Base-by-base conservation (phyloP, 2,329 filamentous ascomycete species). In the Fusarium buharicum region DNA sequence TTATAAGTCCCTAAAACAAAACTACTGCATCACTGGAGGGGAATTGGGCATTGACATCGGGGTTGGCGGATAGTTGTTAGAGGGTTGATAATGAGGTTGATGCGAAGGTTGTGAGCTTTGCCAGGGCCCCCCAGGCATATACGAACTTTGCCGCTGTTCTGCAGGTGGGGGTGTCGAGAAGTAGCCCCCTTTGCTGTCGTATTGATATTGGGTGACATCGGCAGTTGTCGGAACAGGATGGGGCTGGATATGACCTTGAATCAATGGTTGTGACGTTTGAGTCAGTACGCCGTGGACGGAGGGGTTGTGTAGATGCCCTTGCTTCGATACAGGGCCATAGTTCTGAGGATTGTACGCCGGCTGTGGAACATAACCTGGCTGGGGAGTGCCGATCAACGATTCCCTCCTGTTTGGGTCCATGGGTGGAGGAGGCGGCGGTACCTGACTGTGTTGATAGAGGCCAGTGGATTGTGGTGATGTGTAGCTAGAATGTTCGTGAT, bases 341-440 rank as follows among this genome's bases (percentile, higher is more conserved):
- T 66, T 37, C n/a, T 67, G 66, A 10, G 66, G 56, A 3, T 66
- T 51, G 10, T 63, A 59, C 0, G 50, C 24, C 1, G 40, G 46
- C 4, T 63, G 63, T 4, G 51, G 40, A 4, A 38, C 17, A 2
- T 17, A 48, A 2, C 46, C 0, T 8, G 50, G 36, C 6, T 63
- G 63, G 1, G 43, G 16, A 2, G 10, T 43, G 9, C 12, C 41
- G 5, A 53, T 6, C 3, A 41, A 13, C 0, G 66, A 67, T 4
- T 52, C 30, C n/a, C 56, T 41, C 39, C 52, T 61, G 6, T 24
- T 31, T 1, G 40, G 8, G 0, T 65, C 37, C 6, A 18, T 17
- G 0, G 45, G 20, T 1, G 39, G 44, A 3, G 46, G 39, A 4
- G 13, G 28, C 11, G 43, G 52, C 2, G 46, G 45, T 4, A 46